These are phyloP conservation scores for Chaetomium olivaceum DNA, from an alignment of 2,329 filamentous ascomycete species.

Conservation along the genomic window DNA sequence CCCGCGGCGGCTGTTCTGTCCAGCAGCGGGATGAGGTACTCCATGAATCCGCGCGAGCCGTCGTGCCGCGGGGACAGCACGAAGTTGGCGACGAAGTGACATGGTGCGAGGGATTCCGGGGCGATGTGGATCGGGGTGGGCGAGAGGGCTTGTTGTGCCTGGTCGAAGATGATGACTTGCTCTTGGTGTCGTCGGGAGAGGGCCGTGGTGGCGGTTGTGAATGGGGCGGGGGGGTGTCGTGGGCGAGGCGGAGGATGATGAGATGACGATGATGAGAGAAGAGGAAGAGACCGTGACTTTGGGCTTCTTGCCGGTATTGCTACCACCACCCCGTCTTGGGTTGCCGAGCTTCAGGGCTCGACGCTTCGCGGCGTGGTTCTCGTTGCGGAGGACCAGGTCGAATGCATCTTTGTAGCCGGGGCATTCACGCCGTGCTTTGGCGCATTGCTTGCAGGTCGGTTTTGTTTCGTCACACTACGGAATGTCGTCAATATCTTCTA, in stretches of 20 bases:
- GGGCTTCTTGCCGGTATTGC: slow-evolving; percentile 45
- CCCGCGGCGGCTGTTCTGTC: slow-evolving; percentile 30
- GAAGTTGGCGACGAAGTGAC: slow-evolving; percentile 63
- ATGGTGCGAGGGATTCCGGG: slow-evolving; percentile 56
- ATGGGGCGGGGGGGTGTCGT: background rate
- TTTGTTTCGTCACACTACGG: slow-evolving; percentile 66
- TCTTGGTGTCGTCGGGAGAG: background rate
- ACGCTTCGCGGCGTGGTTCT: slow-evolving; percentile 67
- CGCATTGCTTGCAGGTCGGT: slow-evolving; percentile 65
- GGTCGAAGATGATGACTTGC: background rate
- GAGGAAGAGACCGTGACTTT: slow-evolving; percentile 17
- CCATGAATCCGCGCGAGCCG: slow-evolving; percentile 57
- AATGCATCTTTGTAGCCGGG: slow-evolving; percentile 72
- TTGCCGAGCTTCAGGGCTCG: slow-evolving; percentile 57
- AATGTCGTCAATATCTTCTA: background rate
- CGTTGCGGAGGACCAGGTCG: slow-evolving; percentile 71
- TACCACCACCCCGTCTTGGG: background rate
- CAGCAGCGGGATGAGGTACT: slow-evolving; percentile 57
- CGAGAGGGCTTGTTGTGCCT: slow-evolving; percentile 31
- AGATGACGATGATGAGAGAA: slow-evolving; percentile 36
- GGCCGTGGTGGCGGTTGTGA: slow-evolving; percentile 33
- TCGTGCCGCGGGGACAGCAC: slow-evolving; percentile 55
- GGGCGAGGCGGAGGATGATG: background rate
- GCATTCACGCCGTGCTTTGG: slow-evolving; percentile 63
- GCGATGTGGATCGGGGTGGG: slow-evolving; percentile 47